A percentile compares a stretch with the other conserved stretches of the same genome.
Evolutionary conservation across 495 filamentous ascomycete species (phyloP).

Genomic region (Hypoxylon perforatum): DNA sequence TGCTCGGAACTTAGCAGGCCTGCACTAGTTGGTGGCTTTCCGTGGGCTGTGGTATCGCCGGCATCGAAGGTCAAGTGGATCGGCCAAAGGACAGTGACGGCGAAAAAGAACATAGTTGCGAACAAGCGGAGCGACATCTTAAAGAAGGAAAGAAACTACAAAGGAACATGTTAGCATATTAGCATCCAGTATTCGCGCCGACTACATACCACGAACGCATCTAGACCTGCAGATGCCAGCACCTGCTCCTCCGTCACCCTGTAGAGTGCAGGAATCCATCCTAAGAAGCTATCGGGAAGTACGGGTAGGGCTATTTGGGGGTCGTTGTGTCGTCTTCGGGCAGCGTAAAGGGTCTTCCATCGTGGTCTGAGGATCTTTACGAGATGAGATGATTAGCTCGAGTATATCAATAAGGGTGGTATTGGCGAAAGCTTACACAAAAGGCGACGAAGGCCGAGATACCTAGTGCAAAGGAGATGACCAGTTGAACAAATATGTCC

Average conservation of each 20-base stretch:
- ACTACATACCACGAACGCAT: constrained; percentile 87
- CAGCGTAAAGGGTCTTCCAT: constrained; percentile 94
- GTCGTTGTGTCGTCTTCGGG: constrained; percentile 76
- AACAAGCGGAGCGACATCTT: constrained; percentile 91
- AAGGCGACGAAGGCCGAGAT: constrained; percentile 64
- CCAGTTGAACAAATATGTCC: constrained; percentile 63
- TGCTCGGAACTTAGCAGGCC: neutral
- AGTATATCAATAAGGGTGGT: neutral
- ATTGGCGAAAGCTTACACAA: constrained; percentile 53
- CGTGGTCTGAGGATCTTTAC: constrained; percentile 78
- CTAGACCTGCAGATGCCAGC: constrained; percentile 88
- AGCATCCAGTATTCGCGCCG: constrained; percentile 2
- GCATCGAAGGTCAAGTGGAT: constrained; percentile 75
- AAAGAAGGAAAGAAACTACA: constrained; percentile 90
- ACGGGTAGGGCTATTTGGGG: constrained; percentile 80
- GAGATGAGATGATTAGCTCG: constrained; percentile 22
- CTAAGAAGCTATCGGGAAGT: constrained; percentile 87
- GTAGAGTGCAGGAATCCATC: constrained; percentile 94
- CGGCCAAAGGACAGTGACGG: constrained; percentile 81
- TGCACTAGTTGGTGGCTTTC: constrained; percentile 9
- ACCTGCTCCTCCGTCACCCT: constrained; percentile 88
- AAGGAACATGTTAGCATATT: constrained; percentile 2
- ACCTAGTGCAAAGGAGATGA: constrained; percentile 61
- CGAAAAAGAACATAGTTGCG: constrained; percentile 79
- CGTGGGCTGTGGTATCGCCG: constrained; percentile 14